Evolutionary conservation across 1,139 yeast species (phyloP).

Genomic region (Blastobotrys indianensis): DNA sequence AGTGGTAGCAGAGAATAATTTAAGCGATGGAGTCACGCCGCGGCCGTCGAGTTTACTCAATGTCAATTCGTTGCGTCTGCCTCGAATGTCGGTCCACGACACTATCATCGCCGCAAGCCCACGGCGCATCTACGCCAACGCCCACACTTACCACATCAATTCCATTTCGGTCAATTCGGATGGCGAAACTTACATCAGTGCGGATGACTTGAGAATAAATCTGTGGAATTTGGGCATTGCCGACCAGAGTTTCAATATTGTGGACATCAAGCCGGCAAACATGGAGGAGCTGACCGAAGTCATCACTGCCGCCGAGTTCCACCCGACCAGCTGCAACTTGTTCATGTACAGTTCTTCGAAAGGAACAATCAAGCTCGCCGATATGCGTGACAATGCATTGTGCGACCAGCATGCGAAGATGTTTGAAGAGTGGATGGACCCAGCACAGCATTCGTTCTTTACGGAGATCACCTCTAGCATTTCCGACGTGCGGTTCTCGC

Average conservation of each 20-base stretch:
- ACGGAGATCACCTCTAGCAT: slow-evolving; percentile 95
- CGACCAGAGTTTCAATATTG: slow-evolving; percentile 91
- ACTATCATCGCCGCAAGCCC: slow-evolving; percentile 95
- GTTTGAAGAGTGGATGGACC: slow-evolving; percentile 90
- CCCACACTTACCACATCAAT: slow-evolving; percentile 97
- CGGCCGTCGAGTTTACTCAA: slow-evolving; percentile 27
- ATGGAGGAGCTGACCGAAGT: slow-evolving; percentile 99
- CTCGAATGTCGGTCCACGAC: slow-evolving; percentile 86
- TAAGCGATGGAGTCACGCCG: slow-evolving; percentile 40
- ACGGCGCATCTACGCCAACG: slow-evolving; percentile 84
- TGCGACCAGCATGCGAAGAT: slow-evolving; percentile 87
- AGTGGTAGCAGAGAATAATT: slow-evolving; percentile 85
- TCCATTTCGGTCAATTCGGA: slow-evolving; percentile 92
- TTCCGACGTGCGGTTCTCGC: slow-evolving; percentile 87
- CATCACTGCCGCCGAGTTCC: slow-evolving; percentile 96
- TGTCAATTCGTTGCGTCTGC: slow-evolving; percentile 54
- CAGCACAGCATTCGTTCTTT: slow-evolving; percentile 88
- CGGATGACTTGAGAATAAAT: slow-evolving; percentile 93
- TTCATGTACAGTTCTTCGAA: slow-evolving; percentile 97
- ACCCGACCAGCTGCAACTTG: slow-evolving; percentile 85
- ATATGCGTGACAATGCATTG: slow-evolving; percentile 92
- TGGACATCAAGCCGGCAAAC: slow-evolving; percentile 94
- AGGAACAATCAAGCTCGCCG: slow-evolving; percentile 92
- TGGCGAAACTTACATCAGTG: slow-evolving; percentile 88
- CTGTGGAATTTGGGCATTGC: slow-evolving; percentile 94